phyloP scores from a whole-genome alignment of 2,329 filamentous ascomycete species.

The Fusarium subtropicale region DNA sequence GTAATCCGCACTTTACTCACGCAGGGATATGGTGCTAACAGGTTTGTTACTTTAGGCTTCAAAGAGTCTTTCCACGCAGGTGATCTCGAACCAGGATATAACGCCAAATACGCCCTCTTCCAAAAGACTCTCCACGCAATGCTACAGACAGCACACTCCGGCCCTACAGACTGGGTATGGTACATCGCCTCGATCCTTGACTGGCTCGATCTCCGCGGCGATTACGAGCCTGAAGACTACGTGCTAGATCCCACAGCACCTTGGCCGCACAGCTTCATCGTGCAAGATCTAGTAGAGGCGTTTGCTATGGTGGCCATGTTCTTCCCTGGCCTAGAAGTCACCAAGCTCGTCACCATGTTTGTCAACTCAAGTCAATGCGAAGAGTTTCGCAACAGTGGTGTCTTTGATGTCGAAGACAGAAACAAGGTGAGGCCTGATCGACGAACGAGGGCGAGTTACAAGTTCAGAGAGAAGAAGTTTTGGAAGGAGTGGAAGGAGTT shows the following conservation, averaged over 20 bases:
- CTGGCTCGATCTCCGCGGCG: slow-evolving; percentile 40
- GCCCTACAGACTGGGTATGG: slow-evolving; percentile 42
- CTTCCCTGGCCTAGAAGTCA: slow-evolving; percentile 32
- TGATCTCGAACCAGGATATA: slow-evolving; percentile 46
- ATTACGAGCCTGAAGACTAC: slow-evolving; percentile 29
- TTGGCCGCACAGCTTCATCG: slow-evolving; percentile 46
- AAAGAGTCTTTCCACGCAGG: slow-evolving; percentile 46
- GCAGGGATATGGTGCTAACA: neutral
- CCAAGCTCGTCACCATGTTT: neutral
- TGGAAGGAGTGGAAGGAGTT: no score
- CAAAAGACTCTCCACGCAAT: slow-evolving; percentile 37
- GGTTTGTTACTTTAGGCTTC: slow-evolving; percentile 21
- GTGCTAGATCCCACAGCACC: slow-evolving; percentile 25
- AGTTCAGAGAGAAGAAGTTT: no score
- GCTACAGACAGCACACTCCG: slow-evolving; percentile 20
- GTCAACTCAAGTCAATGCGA: no score
- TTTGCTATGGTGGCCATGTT: slow-evolving; percentile 47
- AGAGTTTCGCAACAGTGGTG: no score
- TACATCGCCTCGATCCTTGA: slow-evolving; percentile 41
- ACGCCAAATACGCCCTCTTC: slow-evolving; percentile 30
- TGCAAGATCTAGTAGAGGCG: slow-evolving; percentile 43
- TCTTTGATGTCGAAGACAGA: no score
- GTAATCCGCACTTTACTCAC: neutral
- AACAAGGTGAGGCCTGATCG: no score
- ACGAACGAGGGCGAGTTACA: no score